Conservation (phyloP, 352 stramenopile species). For the Pythium brassicae region DNA sequence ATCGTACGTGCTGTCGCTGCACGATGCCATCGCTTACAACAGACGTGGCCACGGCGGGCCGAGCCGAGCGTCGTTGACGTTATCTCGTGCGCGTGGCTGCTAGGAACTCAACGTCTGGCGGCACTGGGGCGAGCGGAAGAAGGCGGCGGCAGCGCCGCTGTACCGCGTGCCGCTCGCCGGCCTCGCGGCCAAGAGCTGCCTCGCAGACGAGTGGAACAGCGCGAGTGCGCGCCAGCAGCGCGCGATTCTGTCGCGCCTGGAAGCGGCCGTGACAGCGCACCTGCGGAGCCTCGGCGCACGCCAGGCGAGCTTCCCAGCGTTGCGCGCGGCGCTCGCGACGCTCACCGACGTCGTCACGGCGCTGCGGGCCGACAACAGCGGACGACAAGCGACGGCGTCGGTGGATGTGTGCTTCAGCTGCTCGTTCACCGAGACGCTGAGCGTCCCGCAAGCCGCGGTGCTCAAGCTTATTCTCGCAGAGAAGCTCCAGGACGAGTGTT, state of each 20-base stretch:
- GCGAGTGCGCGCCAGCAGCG: slow-evolving; percentile 13
- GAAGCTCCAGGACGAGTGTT: slow-evolving; percentile 68
- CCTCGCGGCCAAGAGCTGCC: slow-evolving; percentile 41
- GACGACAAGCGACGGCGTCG: not conserved
- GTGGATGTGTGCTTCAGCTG: slow-evolving; percentile 42
- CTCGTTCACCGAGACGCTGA: slow-evolving; percentile 31
- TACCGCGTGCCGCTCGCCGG: slow-evolving; percentile 41
- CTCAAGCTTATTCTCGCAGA: slow-evolving; percentile 70
- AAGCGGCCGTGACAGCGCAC: slow-evolving; percentile 13
- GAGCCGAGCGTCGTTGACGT: not conserved
- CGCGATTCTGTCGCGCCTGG: slow-evolving; percentile 9
- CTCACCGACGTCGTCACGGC: slow-evolving; percentile 8
- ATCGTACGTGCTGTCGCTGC: too few relatives aligned
- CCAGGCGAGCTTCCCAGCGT: not conserved
- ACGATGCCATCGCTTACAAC: too few relatives aligned
- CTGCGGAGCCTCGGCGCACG: slow-evolving; percentile 5
- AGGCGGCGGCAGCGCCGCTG: slow-evolving; percentile 8
- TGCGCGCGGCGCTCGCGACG: slow-evolving; percentile 1
- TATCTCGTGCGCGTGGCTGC: not conserved
- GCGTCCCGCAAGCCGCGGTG: slow-evolving; percentile 42
- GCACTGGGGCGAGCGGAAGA: slow-evolving; percentile 38
- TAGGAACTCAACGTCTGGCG: slow-evolving; percentile 74
- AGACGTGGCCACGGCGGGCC: too few relatives aligned
- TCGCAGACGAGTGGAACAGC: slow-evolving; percentile 44
- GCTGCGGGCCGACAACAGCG: not conserved